Conservation (phyloP, 176 grass and related monocot genomes). For the Lolium multiflorum region DNA sequence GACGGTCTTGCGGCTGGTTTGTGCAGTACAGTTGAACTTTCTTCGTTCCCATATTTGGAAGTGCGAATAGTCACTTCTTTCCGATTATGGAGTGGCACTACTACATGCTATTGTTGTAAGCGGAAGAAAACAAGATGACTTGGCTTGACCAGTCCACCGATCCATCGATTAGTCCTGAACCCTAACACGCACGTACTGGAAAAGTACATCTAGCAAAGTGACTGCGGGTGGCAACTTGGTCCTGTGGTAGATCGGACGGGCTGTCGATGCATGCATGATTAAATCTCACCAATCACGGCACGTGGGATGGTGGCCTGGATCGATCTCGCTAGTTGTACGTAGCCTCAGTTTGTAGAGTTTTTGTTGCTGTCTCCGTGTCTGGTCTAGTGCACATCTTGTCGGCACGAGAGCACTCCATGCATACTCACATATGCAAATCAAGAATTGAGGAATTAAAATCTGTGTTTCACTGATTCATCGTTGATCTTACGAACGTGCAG, state of each 20-base stretch:
- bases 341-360: not conserved
- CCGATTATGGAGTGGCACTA: not conserved
- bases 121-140: not conserved
- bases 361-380: not conserved
- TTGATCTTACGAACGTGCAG: conserved; percentile 43
- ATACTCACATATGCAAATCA: no score
- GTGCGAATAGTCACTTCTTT: not conserved
- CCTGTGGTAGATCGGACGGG: not conserved
- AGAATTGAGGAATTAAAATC: not conserved
- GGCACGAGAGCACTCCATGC: not conserved
- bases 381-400: not conserved
- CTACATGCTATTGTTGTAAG: no score
- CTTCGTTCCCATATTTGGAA: not conserved
- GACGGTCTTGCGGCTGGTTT: not conserved
- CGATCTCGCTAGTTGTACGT: not conserved
- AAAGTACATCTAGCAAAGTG: not conserved
- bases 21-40: not conserved
- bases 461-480: not conserved
- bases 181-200: not conserved
- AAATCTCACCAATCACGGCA: not conserved
- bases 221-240: not conserved
- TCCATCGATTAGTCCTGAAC: not conserved
- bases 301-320: not conserved
- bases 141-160: not conserved
- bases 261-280: not conserved